phyloP scores from a whole-genome alignment of 2,329 filamentous ascomycete species.

The Sporothrix pallida region DNA sequence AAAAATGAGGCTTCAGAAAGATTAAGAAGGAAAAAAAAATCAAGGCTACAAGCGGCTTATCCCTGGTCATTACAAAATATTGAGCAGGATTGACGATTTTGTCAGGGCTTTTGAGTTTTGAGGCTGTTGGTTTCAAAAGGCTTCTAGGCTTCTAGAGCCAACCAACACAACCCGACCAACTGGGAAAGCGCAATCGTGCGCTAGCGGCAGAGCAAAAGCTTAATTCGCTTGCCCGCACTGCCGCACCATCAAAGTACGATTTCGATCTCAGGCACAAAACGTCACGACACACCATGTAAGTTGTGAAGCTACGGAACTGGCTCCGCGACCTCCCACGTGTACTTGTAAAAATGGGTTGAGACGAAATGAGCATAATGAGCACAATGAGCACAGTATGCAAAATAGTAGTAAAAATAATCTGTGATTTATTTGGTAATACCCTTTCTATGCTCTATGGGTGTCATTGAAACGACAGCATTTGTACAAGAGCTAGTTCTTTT shows the following conservation, averaged over 20 bases:
- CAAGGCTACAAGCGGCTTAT: neutral
- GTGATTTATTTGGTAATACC: neutral
- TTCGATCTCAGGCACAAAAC: neutral
- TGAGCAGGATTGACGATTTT: no score
- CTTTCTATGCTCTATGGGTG: conserved; percentile 27
- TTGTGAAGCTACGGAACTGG: no score
- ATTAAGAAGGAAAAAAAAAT: neutral
- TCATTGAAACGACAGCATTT: conserved; percentile 28
- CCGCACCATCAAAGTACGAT: neutral
- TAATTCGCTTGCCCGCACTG: conserved; percentile 7
- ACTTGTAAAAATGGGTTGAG: no score
- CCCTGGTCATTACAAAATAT: neutral
- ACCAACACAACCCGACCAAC: neutral
- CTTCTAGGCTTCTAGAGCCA: neutral
- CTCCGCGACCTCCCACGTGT: no score
- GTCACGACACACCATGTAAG: neutral
- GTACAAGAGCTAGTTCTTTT: neutral
- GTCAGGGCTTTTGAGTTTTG: no score
- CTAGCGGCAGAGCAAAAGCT: conserved; percentile 29
- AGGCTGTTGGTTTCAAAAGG: neutral
- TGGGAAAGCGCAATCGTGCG: conserved; percentile 24
- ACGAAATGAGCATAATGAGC: no score
- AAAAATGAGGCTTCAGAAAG: no score
- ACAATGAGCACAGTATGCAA: neutral
- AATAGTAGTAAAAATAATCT: neutral